Percentiles rank a stretch among this genome's conserved stretches.
These are phyloP conservation scores for Ustilago xerochloae DNA, from an alignment of 1,284 basidiomycete species.

Conservation along the genomic window DNA sequence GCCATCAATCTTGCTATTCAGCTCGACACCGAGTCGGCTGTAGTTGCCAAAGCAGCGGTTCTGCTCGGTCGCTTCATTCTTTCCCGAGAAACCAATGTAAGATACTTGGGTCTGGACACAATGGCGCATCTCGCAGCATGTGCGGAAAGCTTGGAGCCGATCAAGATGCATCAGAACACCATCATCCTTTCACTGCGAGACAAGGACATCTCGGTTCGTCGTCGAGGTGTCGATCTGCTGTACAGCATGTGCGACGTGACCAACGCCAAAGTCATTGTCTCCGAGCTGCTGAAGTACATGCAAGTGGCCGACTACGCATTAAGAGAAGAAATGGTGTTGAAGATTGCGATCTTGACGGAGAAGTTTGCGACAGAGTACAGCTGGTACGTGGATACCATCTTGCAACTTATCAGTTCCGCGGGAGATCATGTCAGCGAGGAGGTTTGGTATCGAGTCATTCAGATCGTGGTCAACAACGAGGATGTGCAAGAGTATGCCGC, in stretches of 20 bases:
- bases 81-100: slow-evolving; percentile 97
- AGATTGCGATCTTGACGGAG: slow-evolving; percentile 97
- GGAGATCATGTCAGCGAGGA: slow-evolving; percentile 99
- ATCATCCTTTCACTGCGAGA: slow-evolving; percentile 94
- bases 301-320: slow-evolving; percentile 94
- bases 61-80: slow-evolving; percentile 94
- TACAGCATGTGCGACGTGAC: slow-evolving; percentile 99
- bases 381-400: slow-evolving; percentile 71
- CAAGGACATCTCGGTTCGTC: slow-evolving; percentile 94
- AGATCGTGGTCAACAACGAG: slow-evolving; percentile 98
- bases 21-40: slow-evolving; percentile 87
- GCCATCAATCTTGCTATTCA: slow-evolving; percentile 98
- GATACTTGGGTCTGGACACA: slow-evolving; percentile 96
- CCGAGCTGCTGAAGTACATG: slow-evolving; percentile 90
- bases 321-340: slow-evolving; percentile 97
- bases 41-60: slow-evolving; percentile 89
- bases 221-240: slow-evolving; percentile 91
- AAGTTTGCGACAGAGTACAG: slow-evolving; percentile 84
- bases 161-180: slow-evolving; percentile 94
- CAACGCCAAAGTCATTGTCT: slow-evolving; percentile 94
- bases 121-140: slow-evolving; percentile 97
- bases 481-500: slow-evolving; percentile 90
- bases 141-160: slow-evolving; percentile 81
- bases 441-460: slow-evolving; percentile 98
- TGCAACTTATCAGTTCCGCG: slow-evolving; percentile 93